These are phyloP conservation scores for Tuber melanosporum DNA, from an alignment of 495 filamentous ascomycete genomes.

Conservation along the genomic window DNA sequence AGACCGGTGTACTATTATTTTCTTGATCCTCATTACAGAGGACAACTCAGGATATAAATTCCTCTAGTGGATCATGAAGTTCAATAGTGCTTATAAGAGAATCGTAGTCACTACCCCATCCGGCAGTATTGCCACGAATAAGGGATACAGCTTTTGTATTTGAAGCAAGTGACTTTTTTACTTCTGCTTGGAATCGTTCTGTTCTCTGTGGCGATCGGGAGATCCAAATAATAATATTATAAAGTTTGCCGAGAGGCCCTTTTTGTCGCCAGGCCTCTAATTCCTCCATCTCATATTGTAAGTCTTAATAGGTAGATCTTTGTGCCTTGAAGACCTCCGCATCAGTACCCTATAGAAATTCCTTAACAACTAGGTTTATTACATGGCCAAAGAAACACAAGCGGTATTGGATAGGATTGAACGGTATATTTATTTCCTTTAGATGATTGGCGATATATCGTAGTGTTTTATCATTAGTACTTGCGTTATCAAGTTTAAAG, in stretches of 20 bases:
- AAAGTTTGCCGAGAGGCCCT: constrained; percentile 22
- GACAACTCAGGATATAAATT: constrained; percentile 2
- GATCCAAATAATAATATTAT: constrained; percentile 22
- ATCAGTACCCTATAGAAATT: constrained; percentile 22
- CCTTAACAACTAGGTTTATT: constrained; percentile 23
- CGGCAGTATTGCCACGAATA: constrained; percentile 16
- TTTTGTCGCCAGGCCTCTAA: too few species aligned
- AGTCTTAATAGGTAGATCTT: neutral
- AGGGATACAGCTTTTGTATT: constrained; percentile 6
- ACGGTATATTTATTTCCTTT: neutral
- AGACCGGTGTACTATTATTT: too few species aligned
- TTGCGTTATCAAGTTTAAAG: too few species aligned
- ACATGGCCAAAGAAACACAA: constrained; percentile 29
- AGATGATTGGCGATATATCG: neutral
- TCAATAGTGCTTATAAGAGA: constrained; percentile 8
- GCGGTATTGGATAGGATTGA: constrained; percentile 15
- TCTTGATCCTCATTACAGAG: too few species aligned
- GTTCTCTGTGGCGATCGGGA: constrained; percentile 3
- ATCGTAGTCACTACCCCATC: constrained; percentile 23
- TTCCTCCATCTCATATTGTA: neutral
- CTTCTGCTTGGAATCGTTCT: constrained; percentile 14
- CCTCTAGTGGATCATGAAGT: constrained; percentile 16
- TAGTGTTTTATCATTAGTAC: constrained; percentile 25
- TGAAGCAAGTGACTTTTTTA: neutral
- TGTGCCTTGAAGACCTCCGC: too few species aligned